Base-by-base conservation (phyloP, 1,284 basidiomycete species). In the Ustilago bromivora region DNA sequence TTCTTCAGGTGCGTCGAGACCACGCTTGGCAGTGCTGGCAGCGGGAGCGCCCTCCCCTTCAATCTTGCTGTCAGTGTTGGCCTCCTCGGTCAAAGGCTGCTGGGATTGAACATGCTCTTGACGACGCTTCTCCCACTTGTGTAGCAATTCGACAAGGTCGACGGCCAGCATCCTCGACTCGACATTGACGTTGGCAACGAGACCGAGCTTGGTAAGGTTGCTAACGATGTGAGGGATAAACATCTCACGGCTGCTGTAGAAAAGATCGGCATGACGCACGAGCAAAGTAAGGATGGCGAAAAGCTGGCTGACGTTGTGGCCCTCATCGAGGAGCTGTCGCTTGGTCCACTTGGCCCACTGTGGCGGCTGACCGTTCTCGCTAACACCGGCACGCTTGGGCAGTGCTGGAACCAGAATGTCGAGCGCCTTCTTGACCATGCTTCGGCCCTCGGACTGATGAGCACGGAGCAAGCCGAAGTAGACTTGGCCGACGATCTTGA, bases 221-320 rank as follows among this genome's bases (percentile, higher is more conserved):
- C 93, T 93, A 70, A 96, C 93, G 87, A 99, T 95, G 84, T 97
- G 94, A 0, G 95, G 94, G n/a, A 99, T 91, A 86, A 99, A 99
- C 38, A 98, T 89, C 15, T 94, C 93, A 52, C 97, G 92, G 71
- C 95, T 94, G 57, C 94, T 92, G 88, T 94, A 99, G 88, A 99
- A 99, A 6, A 98, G 89, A 65, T 95, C 91, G 1, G 93, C 91
- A 78, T 99, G 95, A 70, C 95, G 93, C 69, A 95, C 92, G 63
- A 99, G 92, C 65, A 99, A 90, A 77, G 95, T 92, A 86, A 98
- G 96, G 59, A 98, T 94, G 69, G 92, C 92, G 74, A 93, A 91
- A 57, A 96, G 91, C 82, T 96, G 94, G 36, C 92, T 90, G 53
- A 94, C 90, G 41, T 85, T 84, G 71, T 91, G 91, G 2, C 93